These are phyloP conservation scores for fission yeast (Schizosaccharomyces pombe) DNA, from an alignment of 805 yeast species.

Conservation along the genomic window DNA sequence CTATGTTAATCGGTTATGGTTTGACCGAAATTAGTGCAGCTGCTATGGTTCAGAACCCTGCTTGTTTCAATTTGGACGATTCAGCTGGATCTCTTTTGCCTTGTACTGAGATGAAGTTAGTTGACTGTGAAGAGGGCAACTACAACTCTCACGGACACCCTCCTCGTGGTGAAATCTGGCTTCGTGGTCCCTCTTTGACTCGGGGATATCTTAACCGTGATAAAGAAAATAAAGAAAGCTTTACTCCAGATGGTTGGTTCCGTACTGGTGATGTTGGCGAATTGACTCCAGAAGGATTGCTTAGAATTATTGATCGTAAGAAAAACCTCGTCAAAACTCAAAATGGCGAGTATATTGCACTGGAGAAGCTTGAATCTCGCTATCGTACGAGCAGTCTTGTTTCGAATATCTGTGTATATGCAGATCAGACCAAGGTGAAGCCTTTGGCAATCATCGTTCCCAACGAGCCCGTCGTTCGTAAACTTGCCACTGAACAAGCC, in stretches of 20 bases:
- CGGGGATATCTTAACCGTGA: constrained; percentile 63
- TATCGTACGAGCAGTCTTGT: constrained; percentile 67
- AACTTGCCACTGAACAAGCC: constrained; percentile 34
- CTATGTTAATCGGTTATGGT: constrained; percentile 87
- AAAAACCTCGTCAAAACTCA: constrained; percentile 88
- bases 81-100: constrained; percentile 68
- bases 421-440: constrained; percentile 67
- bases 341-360: constrained; percentile 93
- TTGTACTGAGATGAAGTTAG: constrained; percentile 63
- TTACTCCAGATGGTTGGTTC: constrained; percentile 79
- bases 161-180: constrained; percentile 77
- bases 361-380: constrained; percentile 77
- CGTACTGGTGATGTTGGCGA: constrained; percentile 80
- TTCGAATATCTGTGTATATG: constrained; percentile 72
- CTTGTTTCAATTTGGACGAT: constrained; percentile 37
- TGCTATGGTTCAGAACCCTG: constrained; percentile 43
- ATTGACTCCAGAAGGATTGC: constrained; percentile 61
- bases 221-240: constrained; percentile 53
- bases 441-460: constrained; percentile 84
- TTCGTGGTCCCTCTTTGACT: constrained; percentile 51
- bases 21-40: constrained; percentile 91
- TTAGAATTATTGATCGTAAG: constrained; percentile 74
- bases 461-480: constrained; percentile 38
- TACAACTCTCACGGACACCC: constrained; percentile 50
- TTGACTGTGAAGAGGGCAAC: constrained; percentile 79